Conservation (phyloP, 495 filamentous ascomycete species). For the Lichina pygmaea region DNA sequence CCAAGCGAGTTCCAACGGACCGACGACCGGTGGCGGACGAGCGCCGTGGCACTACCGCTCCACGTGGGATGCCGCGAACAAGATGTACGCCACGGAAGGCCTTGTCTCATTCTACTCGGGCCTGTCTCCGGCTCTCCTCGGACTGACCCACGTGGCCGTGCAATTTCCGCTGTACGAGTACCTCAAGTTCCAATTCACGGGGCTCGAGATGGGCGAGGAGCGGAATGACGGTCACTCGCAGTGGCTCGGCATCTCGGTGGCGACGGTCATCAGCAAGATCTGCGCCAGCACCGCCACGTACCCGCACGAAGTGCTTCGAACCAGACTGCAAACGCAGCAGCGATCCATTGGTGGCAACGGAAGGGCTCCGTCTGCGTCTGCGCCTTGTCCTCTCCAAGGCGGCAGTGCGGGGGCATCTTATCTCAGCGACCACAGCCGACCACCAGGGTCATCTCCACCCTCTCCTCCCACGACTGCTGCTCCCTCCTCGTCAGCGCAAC, state of each 20-base stretch:
- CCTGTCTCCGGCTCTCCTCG: constrained; percentile 71
- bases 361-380: no score
- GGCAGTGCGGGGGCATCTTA: constrained; percentile 27
- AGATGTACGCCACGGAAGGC: constrained; percentile 85
- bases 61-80: constrained; percentile 69
- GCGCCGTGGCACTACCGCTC: constrained; percentile 72
- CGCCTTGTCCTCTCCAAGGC: constrained; percentile 21
- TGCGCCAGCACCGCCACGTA: constrained; percentile 90
- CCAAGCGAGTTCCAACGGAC: constrained; percentile 30
- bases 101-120: constrained; percentile 85
- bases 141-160: constrained; percentile 84
- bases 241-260: constrained; percentile 49
- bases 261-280: constrained; percentile 86
- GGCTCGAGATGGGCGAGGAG: constrained; percentile 46
- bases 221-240: constrained; percentile 25
- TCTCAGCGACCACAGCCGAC: background rate
- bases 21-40: constrained; percentile 18
- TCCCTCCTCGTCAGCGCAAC: no score
- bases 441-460: background rate
- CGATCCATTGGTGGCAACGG: constrained; percentile 14
- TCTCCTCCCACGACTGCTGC: no score
- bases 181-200: constrained; percentile 75
- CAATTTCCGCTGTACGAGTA: constrained; percentile 94
- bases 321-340: constrained; percentile 68
- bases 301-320: constrained; percentile 87